Conservation (phyloP, 371 early-diverging fungal species). For the Rhizopus delemar region DNA sequence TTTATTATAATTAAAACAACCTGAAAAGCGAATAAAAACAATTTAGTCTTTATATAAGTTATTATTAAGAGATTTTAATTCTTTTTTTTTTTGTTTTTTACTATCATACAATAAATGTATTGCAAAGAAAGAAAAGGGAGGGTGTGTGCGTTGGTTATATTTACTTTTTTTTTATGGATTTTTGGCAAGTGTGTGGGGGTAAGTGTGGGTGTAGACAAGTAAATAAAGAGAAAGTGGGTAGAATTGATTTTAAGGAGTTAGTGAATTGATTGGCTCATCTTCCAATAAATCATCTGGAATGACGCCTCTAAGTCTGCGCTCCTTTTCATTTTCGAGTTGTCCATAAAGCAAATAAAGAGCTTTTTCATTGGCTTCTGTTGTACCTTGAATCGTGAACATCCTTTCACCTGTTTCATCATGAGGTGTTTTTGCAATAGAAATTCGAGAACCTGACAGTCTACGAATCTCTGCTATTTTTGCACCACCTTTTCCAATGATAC, state of each 20-base stretch:
- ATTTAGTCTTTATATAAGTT: too few relatives aligned
- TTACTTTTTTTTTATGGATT: background rate
- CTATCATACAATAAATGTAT: too few relatives aligned
- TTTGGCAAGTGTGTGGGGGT: background rate
- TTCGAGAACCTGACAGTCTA: conserved; percentile 78
- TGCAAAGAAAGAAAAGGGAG: background rate
- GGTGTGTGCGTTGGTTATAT: background rate
- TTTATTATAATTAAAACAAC: background rate
- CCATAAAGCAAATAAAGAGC: conserved; percentile 87
- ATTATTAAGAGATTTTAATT: background rate
- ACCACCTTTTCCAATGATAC: conserved; percentile 92
- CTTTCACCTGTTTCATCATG: conserved; percentile 79
- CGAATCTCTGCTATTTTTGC: conserved; percentile 90
- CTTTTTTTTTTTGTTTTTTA: too few relatives aligned
- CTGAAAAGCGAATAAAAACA: background rate
- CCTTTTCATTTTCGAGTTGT: conserved; percentile 85
- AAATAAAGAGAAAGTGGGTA: background rate
- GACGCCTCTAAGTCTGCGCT: conserved; percentile 63
- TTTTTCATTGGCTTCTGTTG: conserved; percentile 81
- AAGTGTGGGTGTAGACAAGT: background rate
- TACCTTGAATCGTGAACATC: conserved; percentile 89
- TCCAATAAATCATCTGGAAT: conserved; percentile 38
- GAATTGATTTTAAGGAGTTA: background rate
- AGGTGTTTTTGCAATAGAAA: conserved; percentile 81
- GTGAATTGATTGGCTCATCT: conserved; percentile 25